phyloP scores from a whole-genome alignment of 495 filamentous ascomycete genomes.

The Paragyromitra xinjiangensis region DNA sequence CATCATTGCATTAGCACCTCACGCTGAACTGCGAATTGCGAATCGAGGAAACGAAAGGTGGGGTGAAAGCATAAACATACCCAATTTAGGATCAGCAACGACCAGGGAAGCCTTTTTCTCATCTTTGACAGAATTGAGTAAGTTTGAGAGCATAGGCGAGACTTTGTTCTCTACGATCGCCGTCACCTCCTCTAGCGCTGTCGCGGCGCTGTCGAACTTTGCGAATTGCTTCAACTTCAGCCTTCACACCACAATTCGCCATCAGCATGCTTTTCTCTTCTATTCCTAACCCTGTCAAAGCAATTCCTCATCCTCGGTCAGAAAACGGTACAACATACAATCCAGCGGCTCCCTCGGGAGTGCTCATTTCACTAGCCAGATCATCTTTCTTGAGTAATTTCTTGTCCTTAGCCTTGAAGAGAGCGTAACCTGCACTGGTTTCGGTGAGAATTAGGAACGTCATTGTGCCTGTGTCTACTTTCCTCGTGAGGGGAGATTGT shows the following conservation, averaged over 20 bases:
- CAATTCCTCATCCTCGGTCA: background rate
- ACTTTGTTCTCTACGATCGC: slow-evolving; percentile 92
- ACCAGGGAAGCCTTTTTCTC: slow-evolving; percentile 97
- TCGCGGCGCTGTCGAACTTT: slow-evolving; percentile 92
- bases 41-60: slow-evolving; percentile 19
- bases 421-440: slow-evolving; percentile 94
- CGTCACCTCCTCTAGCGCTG: slow-evolving; percentile 86
- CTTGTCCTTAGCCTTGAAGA: slow-evolving; percentile 98
- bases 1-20: slow-evolving; percentile 15
- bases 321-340: slow-evolving; percentile 70
- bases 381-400: slow-evolving; percentile 91
- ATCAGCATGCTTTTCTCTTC: slow-evolving; percentile 25
- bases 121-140: slow-evolving; percentile 91
- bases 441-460: slow-evolving; percentile 85
- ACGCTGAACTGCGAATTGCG: background rate
- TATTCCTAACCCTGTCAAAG: background rate
- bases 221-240: slow-evolving; percentile 94
- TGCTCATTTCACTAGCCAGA: slow-evolving; percentile 74
- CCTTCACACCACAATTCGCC: slow-evolving; percentile 61
- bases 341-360: slow-evolving; percentile 83
- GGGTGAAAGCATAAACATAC: slow-evolving; percentile 60
- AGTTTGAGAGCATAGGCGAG: slow-evolving; percentile 81
- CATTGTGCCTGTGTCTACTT: slow-evolving; percentile 62
- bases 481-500: slow-evolving; percentile 26
- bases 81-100: slow-evolving; percentile 94